Evolutionary conservation across 75 land plant genomes (phyloP).

Genomic region (Ceratopteris richardii): DNA sequence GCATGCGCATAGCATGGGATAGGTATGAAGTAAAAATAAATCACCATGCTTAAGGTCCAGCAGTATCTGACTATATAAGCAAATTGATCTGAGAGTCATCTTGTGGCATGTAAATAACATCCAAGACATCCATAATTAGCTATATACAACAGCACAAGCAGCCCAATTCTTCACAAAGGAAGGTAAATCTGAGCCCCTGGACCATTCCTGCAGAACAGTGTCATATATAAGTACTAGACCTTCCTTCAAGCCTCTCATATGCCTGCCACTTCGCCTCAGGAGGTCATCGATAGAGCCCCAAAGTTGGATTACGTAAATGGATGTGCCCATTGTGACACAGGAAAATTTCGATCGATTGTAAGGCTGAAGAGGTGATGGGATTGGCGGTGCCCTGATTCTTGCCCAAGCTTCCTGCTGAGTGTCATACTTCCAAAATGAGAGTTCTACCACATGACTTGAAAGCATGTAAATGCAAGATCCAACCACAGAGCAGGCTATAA

Average conservation of each 20-base stretch:
- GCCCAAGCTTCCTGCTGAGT: slow-evolving; percentile 53
- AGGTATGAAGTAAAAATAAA: too few species aligned
- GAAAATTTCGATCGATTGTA: slow-evolving; percentile 58
- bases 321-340: slow-evolving; percentile 52
- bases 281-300: slow-evolving; percentile 65
- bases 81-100: too few species aligned
- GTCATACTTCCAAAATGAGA: slow-evolving; percentile 80
- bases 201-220: slow-evolving; percentile 52
- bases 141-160: slow-evolving; percentile 60
- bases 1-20: too few species aligned
- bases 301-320: slow-evolving; percentile 54
- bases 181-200: slow-evolving; percentile 65
- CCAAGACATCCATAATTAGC: too few species aligned
- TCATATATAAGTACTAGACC: slow-evolving; percentile 73
- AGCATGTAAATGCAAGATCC: slow-evolving; percentile 63
- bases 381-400: slow-evolving; percentile 53
- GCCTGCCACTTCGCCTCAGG: slow-evolving; percentile 42
- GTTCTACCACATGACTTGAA: slow-evolving; percentile 85
- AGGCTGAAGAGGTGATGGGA: slow-evolving; percentile 55
- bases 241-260: slow-evolving; percentile 37
- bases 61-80: too few species aligned
- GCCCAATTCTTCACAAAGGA: slow-evolving; percentile 51
- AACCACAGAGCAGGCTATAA: slow-evolving; percentile 73
- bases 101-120: too few species aligned
- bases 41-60: too few species aligned